Percentiles rank a stretch among this genome's conserved stretches.
Evolutionary conservation across 495 filamentous ascomycete genomes (phyloP).

Genomic region (Patellaria atrata): DNA sequence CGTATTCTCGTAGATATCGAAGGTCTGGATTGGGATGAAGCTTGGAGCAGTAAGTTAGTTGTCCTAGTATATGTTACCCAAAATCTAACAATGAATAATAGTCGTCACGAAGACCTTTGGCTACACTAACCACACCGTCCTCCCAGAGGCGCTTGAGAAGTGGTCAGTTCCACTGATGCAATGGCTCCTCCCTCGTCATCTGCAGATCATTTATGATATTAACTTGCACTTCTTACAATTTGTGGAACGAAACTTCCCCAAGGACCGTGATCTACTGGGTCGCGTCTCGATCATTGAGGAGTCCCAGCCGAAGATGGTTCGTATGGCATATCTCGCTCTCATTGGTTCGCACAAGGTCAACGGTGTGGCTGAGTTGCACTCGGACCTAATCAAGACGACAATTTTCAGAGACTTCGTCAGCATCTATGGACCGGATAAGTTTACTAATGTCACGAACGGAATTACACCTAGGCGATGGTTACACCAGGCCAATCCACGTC

Average conservation of each 20-base stretch:
- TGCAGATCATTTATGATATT: slow-evolving; percentile 98
- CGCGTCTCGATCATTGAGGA: slow-evolving; percentile 95
- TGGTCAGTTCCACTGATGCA: slow-evolving; percentile 93
- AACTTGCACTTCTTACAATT: slow-evolving; percentile 83
- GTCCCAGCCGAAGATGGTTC: slow-evolving; percentile 91
- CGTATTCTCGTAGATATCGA: slow-evolving; percentile 83
- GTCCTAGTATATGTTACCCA: slow-evolving; percentile 22
- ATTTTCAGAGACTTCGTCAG: slow-evolving; percentile 97
- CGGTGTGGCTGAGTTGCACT: slow-evolving; percentile 92
- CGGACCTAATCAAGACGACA: slow-evolving; percentile 92
- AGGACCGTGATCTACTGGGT: slow-evolving; percentile 68
- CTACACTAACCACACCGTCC: slow-evolving; percentile 96
- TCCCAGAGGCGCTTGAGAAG: slow-evolving; percentile 94
- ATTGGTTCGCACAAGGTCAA: slow-evolving; percentile 99
- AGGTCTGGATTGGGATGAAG: slow-evolving; percentile 84
- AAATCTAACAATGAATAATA: slow-evolving; percentile 16
- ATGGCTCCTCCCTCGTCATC: slow-evolving; percentile 81
- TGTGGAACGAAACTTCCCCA: slow-evolving; percentile 80
- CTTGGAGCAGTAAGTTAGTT: slow-evolving; percentile 51
- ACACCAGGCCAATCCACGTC: slow-evolving; percentile 87
- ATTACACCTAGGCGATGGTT: slow-evolving; percentile 93
- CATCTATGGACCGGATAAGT: slow-evolving; percentile 90
- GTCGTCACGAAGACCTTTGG: slow-evolving; percentile 55
- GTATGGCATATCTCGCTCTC: slow-evolving; percentile 90
- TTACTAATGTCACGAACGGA: slow-evolving; percentile 96